Base-by-base conservation (phyloP, 305 asterid genomes). In the Fraxinus greggii region DNA sequence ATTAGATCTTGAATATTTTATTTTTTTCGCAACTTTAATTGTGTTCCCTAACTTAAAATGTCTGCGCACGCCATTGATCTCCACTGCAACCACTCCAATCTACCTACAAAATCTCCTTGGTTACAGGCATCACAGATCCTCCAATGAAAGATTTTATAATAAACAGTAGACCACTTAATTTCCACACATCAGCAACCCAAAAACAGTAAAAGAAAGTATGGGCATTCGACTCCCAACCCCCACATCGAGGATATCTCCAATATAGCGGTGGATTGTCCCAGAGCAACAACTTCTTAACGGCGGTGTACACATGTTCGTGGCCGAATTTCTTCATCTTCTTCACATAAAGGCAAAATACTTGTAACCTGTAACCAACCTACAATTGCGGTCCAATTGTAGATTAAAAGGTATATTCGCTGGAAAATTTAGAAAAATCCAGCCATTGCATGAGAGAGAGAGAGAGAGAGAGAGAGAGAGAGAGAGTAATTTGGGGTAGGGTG, bases 321-420 rank as follows among this genome's bases (percentile, higher is more conserved):
- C 95, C 93, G 23, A 94, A 93, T 15, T 89, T 81, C n/a, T 9
- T 76, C 72, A 93, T 87, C 7, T 96, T 85, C 56, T 84, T 87
- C 87, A 92, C 82, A 29, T 94, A 82, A 76, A 91, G 87, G 88
- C 88, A 93, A 23, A 93, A 80, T 23, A 94, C 97, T 80, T 93
- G 97, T n/a, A n/a, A n/a, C n/a, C n/a, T n/a, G n/a, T 48, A 89
- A 54, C 98, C 96, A 94, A 74, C 97, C 98, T 74, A 87, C 29
- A 84, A 93, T 91, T 69, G 93, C 85, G 2, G 87, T 28, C 98
- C 98, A 94, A 79, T 94, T 94, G 91, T 92, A 91, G 79, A 88
- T 21, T 24, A 87, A 77, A 84, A 94, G 97, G 90, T 93, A 94
- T 70, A 88, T 51, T 69, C 98, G 92, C 72, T 88, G 93, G 82